Base-by-base conservation (phyloP, 106 monocot species). In the Dendrobium chrysotoxum region DNA sequence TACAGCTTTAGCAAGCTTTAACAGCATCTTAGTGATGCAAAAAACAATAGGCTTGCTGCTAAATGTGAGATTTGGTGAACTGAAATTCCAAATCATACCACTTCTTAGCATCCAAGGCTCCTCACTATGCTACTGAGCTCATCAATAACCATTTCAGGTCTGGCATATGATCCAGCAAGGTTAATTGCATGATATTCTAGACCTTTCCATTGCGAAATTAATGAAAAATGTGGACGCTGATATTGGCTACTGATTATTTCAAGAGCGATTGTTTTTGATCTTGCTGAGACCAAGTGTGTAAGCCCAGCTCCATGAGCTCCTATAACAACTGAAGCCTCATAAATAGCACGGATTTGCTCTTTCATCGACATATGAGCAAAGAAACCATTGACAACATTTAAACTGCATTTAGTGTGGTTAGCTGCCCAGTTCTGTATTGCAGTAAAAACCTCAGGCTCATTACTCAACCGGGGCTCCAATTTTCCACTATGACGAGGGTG, bases 221-320 rank as follows among this genome's bases (percentile, higher is more conserved):
- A 82, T 26, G 78, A 28, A 78, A 98, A 98, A 87, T 98, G 97
- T 3, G 97, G 97, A 1, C 97, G 85, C 40, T 85, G 83, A 66
- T 91, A 98, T n/a, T 78, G 78, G 81, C 97, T 95, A 81, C 94
- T 94, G 77, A 98, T 89, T 54, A 98, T 89, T 66, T 98, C 97
- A 53, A 98, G 89, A 35, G 94, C 94, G 18, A 83, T 81, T 15
- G 97, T 85, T 25, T 85, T 82, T 1, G 79, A 77, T 23, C 82
- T 86, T 17, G 94, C 94, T 30, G 87, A 73, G 7, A 98, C 92
- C 72, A 98, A 84, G 78, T 94, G 94, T 9, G 94, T 98, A 40
- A 98, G 89, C 25, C 97, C 97, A 41, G 97, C 97, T 21, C 97
- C 97, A 77, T 98, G 97, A 35, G 97, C 97, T 12, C 97, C 97